These are phyloP conservation scores for Candida nonsorbophila DNA, from an alignment of 805 yeast genomes.

Conservation along the genomic window DNA sequence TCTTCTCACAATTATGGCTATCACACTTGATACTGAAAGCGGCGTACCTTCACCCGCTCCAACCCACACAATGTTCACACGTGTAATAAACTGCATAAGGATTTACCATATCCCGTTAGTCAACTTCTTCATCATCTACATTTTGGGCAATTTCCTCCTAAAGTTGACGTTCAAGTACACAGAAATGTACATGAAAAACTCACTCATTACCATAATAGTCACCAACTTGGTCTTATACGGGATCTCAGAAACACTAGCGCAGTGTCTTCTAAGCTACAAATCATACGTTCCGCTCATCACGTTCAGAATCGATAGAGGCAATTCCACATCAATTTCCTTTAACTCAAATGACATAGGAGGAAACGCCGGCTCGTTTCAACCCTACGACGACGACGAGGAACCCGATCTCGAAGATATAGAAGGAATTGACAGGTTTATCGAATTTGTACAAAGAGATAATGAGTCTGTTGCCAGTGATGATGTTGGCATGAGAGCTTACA, in stretches of 20 bases:
- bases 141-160: conserved; percentile 45
- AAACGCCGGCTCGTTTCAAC: not conserved
- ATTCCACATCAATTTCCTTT: conserved; percentile 10
- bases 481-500: conserved; percentile 6
- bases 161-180: conserved; percentile 56
- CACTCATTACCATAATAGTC: conserved; percentile 71
- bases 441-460: conserved; percentile 26
- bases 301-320: conserved; percentile 5
- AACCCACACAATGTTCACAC: conserved; percentile 9
- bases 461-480: conserved; percentile 10
- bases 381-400: conserved; percentile 7
- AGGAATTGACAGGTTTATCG: conserved; percentile 20
- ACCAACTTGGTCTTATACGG: conserved; percentile 82
- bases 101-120: conserved; percentile 49
- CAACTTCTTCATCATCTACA: conserved; percentile 47
- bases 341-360: conserved; percentile 12
- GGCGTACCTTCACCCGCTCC: no score
- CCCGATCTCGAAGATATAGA: conserved; percentile 12
- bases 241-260: conserved; percentile 89
- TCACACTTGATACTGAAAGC: conserved; percentile 14
- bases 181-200: conserved; percentile 54
- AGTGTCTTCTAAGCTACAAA: conserved; percentile 44
- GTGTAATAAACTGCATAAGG: conserved; percentile 26
- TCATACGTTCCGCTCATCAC: conserved; percentile 16
- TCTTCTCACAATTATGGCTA: conserved; percentile 16